Conservation (phyloP, 2,329 filamentous ascomycete species). For the Fusarium graminum region DNA sequence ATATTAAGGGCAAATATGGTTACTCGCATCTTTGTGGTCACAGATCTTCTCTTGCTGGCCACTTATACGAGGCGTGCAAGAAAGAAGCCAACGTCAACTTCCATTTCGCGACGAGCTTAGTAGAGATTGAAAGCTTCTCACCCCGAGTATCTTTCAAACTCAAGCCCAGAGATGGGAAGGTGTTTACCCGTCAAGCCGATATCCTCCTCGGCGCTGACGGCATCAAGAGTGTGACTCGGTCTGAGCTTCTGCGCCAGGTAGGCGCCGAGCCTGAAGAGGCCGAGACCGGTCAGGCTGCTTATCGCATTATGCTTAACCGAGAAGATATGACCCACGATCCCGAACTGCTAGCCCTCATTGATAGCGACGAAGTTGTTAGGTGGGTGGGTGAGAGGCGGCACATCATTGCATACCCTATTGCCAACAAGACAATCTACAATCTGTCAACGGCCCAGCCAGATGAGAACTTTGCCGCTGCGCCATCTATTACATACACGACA, state of each 20-base stretch:
- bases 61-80: slow-evolving; percentile 77
- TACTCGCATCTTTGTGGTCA: slow-evolving; percentile 87
- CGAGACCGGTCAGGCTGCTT: slow-evolving; percentile 66
- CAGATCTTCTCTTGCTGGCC: slow-evolving; percentile 76
- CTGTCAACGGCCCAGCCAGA: slow-evolving; percentile 73
- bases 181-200: slow-evolving; percentile 55
- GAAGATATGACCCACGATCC: slow-evolving; percentile 75
- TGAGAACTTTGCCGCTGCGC: slow-evolving; percentile 63
- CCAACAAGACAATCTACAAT: slow-evolving; percentile 75
- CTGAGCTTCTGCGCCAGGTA: slow-evolving; percentile 65
- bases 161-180: slow-evolving; percentile 38
- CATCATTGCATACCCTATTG: slow-evolving; percentile 76
- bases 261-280: slow-evolving; percentile 61
- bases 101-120: slow-evolving; percentile 63
- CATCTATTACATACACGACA: slow-evolving; percentile 71
- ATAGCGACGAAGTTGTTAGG: slow-evolving; percentile 68
- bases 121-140: slow-evolving; percentile 43
- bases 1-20: slow-evolving; percentile 76
- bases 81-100: slow-evolving; percentile 74
- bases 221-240: slow-evolving; percentile 63
- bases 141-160: slow-evolving; percentile 43
- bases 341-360: slow-evolving; percentile 71
- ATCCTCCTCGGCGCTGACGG: slow-evolving; percentile 67
- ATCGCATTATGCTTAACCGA: slow-evolving; percentile 65
- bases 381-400: slow-evolving; percentile 77